These are phyloP conservation scores for Zymoseptoria pseudotritici DNA, from an alignment of 2,329 filamentous ascomycete species.

Conservation along the genomic window DNA sequence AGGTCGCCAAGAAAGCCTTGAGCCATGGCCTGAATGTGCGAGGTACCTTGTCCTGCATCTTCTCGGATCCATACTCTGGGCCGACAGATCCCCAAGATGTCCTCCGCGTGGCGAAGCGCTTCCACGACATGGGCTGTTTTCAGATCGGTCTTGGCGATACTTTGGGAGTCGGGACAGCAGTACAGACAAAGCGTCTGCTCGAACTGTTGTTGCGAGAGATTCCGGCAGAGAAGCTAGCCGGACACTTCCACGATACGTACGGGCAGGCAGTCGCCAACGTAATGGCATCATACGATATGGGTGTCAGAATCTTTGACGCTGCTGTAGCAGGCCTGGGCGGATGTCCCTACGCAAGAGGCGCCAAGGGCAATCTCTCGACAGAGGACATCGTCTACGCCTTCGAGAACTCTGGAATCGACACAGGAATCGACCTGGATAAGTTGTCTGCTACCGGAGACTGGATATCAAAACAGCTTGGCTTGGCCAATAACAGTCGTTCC, in stretches of 20 bases:
- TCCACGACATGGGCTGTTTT: constrained; percentile 24
- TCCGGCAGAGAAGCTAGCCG: constrained; percentile 18
- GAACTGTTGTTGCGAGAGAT: constrained; percentile 25
- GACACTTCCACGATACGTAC: constrained; percentile 28
- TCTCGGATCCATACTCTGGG: constrained; percentile 34
- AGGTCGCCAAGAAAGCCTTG: constrained; percentile 28
- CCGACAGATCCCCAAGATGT: constrained; percentile 20
- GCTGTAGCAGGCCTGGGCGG: constrained; percentile 25
- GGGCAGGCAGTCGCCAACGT: constrained; percentile 25
- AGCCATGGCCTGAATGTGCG: constrained; percentile 28
- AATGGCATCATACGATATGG: constrained; percentile 18
- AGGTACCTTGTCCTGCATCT: constrained; percentile 37
- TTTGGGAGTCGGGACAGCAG: constrained; percentile 18
- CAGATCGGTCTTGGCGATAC: constrained; percentile 26
- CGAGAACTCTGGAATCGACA: constrained; percentile 19
- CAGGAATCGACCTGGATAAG: constrained; percentile 20
- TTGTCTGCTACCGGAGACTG: constrained; percentile 20
- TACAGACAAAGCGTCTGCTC: constrained; percentile 28
- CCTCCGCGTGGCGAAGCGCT: constrained; percentile 9
- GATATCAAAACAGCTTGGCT: constrained; percentile 18
- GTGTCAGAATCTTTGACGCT: constrained; percentile 23
- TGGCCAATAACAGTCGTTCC: constrained; percentile 21
- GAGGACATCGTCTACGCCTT: constrained; percentile 26
- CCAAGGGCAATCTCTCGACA: constrained; percentile 24
- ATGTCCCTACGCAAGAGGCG: constrained; percentile 25